Evolutionary conservation across 495 filamentous ascomycete species (phyloP).

Genomic region (Lepraria neglecta): DNA sequence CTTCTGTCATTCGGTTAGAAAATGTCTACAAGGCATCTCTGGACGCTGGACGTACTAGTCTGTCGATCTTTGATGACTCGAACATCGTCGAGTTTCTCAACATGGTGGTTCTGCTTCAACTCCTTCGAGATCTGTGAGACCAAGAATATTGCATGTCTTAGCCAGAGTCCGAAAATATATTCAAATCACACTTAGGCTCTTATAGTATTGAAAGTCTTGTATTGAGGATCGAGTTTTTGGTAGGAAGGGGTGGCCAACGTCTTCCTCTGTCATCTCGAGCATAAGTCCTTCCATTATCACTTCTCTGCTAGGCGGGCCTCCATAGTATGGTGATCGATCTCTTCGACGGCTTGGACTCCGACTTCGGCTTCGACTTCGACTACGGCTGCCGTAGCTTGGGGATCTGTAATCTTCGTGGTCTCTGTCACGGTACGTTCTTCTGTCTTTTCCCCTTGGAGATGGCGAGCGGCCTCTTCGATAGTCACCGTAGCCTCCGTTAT

Average conservation of each 20-base stretch:
- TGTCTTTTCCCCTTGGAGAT: constrained; percentile 36
- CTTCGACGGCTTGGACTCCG: constrained; percentile 40
- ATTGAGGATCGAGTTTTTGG: constrained; percentile 3
- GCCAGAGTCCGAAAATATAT: constrained; percentile 34
- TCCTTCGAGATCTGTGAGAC: constrained; percentile 55
- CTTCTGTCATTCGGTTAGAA: constrained; percentile 36
- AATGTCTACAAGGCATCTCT: constrained; percentile 2
- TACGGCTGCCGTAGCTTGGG: constrained; percentile 38
- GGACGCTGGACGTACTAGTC: constrained; percentile 46
- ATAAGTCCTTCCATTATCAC: constrained; percentile 58
- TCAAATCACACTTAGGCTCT: constrained; percentile 24
- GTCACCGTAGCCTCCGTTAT: constrained; percentile 32
- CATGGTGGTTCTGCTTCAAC: constrained; percentile 51
- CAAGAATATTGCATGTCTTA: constrained; percentile 42
- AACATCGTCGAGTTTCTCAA: constrained; percentile 56
- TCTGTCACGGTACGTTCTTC: constrained; percentile 47
- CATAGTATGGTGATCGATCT: constrained; percentile 41
- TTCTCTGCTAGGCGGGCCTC: constrained; percentile 49
- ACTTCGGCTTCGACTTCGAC: constrained; percentile 39
- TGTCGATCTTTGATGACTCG: constrained; percentile 60
- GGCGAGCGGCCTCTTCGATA: constrained; percentile 36
- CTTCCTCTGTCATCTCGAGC: constrained; percentile 54
- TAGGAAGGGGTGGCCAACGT: constrained; percentile 46
- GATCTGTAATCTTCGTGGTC: constrained; percentile 53
- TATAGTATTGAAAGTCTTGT: constrained; percentile 18